Evolutionary conservation across 768 basidiomycete species (phyloP).

Genomic region (Hydnomerulius pinastri): DNA sequence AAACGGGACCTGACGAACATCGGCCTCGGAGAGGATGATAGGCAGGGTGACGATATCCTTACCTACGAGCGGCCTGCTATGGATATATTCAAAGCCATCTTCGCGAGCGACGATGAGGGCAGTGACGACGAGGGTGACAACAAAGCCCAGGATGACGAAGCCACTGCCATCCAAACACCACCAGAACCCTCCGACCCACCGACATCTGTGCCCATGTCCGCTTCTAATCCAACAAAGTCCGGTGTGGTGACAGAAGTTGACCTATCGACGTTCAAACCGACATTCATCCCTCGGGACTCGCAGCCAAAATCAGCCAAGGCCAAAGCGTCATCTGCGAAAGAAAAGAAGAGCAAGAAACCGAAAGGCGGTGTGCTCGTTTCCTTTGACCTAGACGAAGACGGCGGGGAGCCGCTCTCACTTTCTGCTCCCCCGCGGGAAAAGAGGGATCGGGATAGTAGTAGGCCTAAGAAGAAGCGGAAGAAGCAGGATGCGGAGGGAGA

Average conservation of each 20-base stretch:
- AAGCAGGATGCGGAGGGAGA: constrained; percentile 39
- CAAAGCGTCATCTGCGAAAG: constrained; percentile 45
- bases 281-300: constrained; percentile 64
- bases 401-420: constrained; percentile 37
- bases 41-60: constrained; percentile 83
- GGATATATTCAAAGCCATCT: constrained; percentile 97
- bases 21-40: constrained; percentile 90
- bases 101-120: constrained; percentile 92
- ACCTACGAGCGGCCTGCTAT: constrained; percentile 87
- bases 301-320: constrained; percentile 43
- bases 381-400: constrained; percentile 75
- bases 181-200: constrained; percentile 14
- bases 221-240: not conserved
- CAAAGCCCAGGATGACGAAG: constrained; percentile 19
- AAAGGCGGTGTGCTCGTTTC: constrained; percentile 58
- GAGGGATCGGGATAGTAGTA: constrained; percentile 36
- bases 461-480: constrained; percentile 45
- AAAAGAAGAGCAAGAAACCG: constrained; percentile 50
- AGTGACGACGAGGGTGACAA: constrained; percentile 61
- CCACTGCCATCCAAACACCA: constrained; percentile 1
- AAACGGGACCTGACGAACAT: constrained; percentile 74
- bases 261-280: constrained; percentile 81
- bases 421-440: constrained; percentile 31
- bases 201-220: not conserved
- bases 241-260: constrained; percentile 41